Percentiles rank a stretch among this genome's conserved stretches.
These are phyloP conservation scores for Penicillium freii DNA, from an alignment of 2,329 filamentous ascomycete genomes.

Conservation along the genomic window DNA sequence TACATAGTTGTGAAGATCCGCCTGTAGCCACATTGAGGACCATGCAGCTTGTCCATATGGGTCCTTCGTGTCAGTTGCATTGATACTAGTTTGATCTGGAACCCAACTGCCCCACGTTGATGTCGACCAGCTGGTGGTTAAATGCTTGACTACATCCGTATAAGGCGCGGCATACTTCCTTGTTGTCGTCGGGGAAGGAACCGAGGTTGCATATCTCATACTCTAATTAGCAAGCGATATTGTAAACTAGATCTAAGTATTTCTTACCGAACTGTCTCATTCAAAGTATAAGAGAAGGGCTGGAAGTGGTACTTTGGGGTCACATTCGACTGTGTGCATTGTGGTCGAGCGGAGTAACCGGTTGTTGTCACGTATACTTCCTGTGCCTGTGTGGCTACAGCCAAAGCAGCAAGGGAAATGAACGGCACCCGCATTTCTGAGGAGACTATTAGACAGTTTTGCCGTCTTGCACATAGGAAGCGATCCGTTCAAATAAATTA, in stretches of 20 bases:
- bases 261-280: constrained; percentile 28
- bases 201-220: constrained; percentile 32
- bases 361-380: constrained; percentile 30
- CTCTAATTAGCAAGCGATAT: constrained; percentile 5
- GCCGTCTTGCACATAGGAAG: neutral
- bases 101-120: constrained; percentile 38
- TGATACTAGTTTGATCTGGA: constrained; percentile 28
- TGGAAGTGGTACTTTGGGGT: constrained; percentile 26
- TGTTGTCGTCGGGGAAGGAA: constrained; percentile 32
- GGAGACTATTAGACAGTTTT: neutral
- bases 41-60: constrained; percentile 40
- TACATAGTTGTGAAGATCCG: constrained; percentile 32
- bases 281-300: constrained; percentile 31
- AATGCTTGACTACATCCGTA: constrained; percentile 23
- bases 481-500: neutral
- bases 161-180: constrained; percentile 30
- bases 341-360: constrained; percentile 24
- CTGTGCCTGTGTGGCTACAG: constrained; percentile 16
- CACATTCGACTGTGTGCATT: constrained; percentile 25
- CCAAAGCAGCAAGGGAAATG: constrained; percentile 4
- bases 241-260: neutral
- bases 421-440: constrained; percentile 1
- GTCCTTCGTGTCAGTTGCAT: constrained; percentile 29
- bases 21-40: constrained; percentile 35
- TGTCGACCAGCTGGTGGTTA: constrained; percentile 26